These are phyloP conservation scores for Lithocarpus polystachyus DNA, from an alignment of 306 rosid species.

Conservation along the genomic window DNA sequence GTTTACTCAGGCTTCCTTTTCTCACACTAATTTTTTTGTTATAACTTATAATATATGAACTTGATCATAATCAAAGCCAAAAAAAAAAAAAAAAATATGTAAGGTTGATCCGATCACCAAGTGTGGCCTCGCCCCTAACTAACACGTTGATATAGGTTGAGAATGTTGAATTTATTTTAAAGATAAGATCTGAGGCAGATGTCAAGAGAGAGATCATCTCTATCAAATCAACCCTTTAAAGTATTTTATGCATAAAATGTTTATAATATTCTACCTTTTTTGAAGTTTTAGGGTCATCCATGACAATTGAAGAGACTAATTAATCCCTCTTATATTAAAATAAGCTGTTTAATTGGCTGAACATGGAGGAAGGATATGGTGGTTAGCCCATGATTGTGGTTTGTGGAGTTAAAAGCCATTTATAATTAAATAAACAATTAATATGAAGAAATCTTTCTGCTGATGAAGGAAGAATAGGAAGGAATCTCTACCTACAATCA, in stretches of 20 bases:
- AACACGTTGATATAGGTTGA: conserved; percentile 32
- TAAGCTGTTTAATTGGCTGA: conserved; percentile 25
- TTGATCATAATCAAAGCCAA: not conserved
- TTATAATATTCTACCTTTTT: conserved; percentile 19
- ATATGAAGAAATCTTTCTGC: conserved; percentile 4
- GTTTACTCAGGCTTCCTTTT: conserved; percentile 23
- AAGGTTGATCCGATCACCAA: conserved; percentile 21
- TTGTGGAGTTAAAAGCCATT: conserved; percentile 40
- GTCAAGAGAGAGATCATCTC: conserved; percentile 7
- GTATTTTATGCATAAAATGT: not conserved
- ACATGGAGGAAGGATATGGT: conserved; percentile 46
- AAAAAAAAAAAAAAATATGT: not conserved
- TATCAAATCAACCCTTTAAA: conserved; percentile 20
- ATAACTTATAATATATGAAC: conserved; percentile 1
- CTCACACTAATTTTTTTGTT: conserved; percentile 1
- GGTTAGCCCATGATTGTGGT: conserved; percentile 32
- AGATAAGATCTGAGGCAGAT: conserved; percentile 6
- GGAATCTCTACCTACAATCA: conserved; percentile 29
- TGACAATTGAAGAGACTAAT: conserved; percentile 36
- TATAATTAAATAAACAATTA: conserved; percentile 17
- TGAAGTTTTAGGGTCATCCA: conserved; percentile 40
- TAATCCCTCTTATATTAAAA: conserved; percentile 27
- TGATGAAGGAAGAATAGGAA: conserved; percentile 6
- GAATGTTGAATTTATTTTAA: conserved; percentile 31
- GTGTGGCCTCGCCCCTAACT: conserved; percentile 21